Conservation (phyloP, 331 rosid genomes). For the Malus hybrid region DNA sequence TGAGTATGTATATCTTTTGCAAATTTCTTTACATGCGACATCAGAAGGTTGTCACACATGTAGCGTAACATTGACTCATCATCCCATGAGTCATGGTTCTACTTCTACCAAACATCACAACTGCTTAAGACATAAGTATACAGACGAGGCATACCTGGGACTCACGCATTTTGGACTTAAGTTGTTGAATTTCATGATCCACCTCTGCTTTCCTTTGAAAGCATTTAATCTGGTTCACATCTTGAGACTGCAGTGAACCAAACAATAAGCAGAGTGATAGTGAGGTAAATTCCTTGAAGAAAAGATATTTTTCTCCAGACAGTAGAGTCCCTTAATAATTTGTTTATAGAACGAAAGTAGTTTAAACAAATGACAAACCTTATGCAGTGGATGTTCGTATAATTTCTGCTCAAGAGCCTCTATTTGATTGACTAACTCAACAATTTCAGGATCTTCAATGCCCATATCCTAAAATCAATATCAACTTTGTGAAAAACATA, state of each 20-base stretch:
- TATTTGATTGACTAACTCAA: constrained; percentile 66
- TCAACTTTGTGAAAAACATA: not conserved
- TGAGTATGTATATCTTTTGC: not conserved
- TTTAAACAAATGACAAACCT: constrained; percentile 46
- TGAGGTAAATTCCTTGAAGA: constrained; percentile 9
- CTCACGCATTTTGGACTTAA: constrained; percentile 90
- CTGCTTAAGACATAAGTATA: constrained; percentile 3
- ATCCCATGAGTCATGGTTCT: not conserved
- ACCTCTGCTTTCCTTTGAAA: constrained; percentile 96
- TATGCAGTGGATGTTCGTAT: constrained; percentile 75
- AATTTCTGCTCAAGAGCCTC: constrained; percentile 78
- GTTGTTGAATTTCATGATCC: constrained; percentile 89
- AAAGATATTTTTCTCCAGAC: constrained; percentile 2
- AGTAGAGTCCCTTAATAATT: constrained; percentile 5
- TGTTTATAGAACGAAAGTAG: not conserved
- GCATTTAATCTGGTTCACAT: constrained; percentile 72
- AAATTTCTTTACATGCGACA: not conserved
- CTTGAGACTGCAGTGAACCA: constrained; percentile 47
- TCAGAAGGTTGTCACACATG: not conserved
- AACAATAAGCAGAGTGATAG: not conserved
- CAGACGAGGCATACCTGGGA: constrained; percentile 62
- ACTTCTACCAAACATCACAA: not conserved
- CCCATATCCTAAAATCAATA: constrained; percentile 71
- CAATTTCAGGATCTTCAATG: constrained; percentile 67
- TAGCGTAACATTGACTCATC: not conserved